Percentiles rank a stretch among this genome's conserved stretches.
phyloP scores from a whole-genome alignment of 75 land plant genomes.

The Sequoiadendron giganteum region DNA sequence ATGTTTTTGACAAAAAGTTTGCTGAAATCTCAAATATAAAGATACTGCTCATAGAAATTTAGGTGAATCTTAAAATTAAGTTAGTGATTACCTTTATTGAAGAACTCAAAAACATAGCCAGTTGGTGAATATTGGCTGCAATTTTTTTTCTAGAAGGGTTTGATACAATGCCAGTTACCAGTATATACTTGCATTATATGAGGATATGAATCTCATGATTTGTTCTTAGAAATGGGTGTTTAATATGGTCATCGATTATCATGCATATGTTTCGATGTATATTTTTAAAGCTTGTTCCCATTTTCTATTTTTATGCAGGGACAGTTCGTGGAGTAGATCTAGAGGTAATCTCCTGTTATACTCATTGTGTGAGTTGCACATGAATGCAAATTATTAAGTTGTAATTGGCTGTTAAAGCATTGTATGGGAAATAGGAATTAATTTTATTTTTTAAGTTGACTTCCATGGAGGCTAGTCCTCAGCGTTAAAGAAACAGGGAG shows the following conservation, averaged over 20 bases:
- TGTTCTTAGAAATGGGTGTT: background rate
- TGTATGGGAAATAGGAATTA: background rate
- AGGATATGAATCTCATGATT: background rate
- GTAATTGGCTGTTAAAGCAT: background rate
- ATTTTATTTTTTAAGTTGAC: too few species aligned
- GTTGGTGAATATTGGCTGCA: background rate
- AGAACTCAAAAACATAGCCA: background rate
- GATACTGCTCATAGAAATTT: background rate
- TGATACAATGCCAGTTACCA: background rate
- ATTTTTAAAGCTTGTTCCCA: background rate
- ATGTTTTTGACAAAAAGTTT: background rate
- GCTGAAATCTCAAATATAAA: background rate
- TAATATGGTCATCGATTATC: background rate
- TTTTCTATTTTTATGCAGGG: conserved; percentile 3
- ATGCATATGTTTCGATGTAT: background rate
- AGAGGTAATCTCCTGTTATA: background rate
- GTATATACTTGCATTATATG: background rate
- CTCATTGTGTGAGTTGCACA: background rate
- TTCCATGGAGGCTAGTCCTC: background rate
- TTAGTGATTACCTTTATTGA: background rate
- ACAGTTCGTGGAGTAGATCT: background rate
- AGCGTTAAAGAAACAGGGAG: background rate
- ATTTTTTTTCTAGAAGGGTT: background rate
- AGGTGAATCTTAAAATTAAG: background rate
- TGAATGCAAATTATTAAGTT: too few species aligned